Base-by-base conservation (phyloP, 176 grass and related monocot species). In the Elaeis guineensis region DNA sequence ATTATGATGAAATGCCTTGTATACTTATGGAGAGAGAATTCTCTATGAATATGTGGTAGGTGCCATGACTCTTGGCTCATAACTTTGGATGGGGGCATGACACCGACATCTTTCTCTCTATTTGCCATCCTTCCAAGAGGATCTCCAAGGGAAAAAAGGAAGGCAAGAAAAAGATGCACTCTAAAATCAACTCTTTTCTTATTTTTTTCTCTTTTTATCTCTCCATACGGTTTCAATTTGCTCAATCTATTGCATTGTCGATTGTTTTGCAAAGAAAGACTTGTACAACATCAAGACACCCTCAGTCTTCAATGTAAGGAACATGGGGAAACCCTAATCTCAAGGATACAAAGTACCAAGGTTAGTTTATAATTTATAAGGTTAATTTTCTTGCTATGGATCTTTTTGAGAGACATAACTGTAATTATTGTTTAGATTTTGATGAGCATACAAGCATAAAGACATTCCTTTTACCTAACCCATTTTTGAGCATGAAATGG, bases 231-330 rank as follows among this genome's bases (percentile, higher is more conserved):
- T 19, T 19, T 49, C 74, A 49, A 79, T 66, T 21, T 22, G 14
- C 11, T 4, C 75, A 1, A 9, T 51, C 6, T 51, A 0, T 72
- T 63, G 17, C 64, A 91, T 86, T 1, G 83, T 96, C 2, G 83
- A 96, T 60, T 86, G 87, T 0, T 96, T 96, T n/a, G 14, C 75
- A 0, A 91, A 96, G 62, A 96, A 96, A 69, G 87, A 91, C 8
- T 96, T 83, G 92, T 85, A 96, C 3, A 83, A 90, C n/a, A 91
- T 96, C 80, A 96, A 96, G 87, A 87, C 83, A 0, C 92, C 87
- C 0, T 79, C 81, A 4, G 69, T 78, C 0, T 91, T 96, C 78
- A 76, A 14, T 18, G 65, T 64, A 17, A 78, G 83, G 49, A 91
- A 67, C 81, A 14, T 90, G 0, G 92, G 92, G 0, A 96, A 74